Percentiles rank a stretch among this genome's conserved stretches.
phyloP scores from a whole-genome alignment of 2,329 filamentous ascomycete genomes.

The Thielaviopsis punctulata region DNA sequence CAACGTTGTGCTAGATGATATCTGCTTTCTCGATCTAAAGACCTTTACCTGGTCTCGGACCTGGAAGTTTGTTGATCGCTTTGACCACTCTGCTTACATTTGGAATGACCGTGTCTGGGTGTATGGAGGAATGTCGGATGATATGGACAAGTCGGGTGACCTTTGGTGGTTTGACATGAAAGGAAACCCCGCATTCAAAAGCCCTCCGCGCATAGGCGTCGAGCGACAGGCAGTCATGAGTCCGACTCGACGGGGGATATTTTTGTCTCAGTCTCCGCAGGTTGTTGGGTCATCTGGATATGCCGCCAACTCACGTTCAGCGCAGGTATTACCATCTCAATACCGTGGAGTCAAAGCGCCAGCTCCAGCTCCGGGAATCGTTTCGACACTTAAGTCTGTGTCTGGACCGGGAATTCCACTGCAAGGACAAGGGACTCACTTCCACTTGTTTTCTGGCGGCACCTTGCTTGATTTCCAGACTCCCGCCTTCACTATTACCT shows the following conservation, averaged over 20 bases:
- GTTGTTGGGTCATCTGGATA: slow-evolving; percentile 45
- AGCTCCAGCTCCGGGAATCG: slow-evolving; percentile 72
- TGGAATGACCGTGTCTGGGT: slow-evolving; percentile 90
- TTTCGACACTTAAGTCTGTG: slow-evolving; percentile 79
- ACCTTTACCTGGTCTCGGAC: slow-evolving; percentile 95
- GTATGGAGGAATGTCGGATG: slow-evolving; percentile 82
- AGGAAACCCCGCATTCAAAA: slow-evolving; percentile 70
- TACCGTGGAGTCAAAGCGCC: slow-evolving; percentile 47
- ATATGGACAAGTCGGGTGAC: slow-evolving; percentile 93
- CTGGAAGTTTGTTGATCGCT: slow-evolving; percentile 88
- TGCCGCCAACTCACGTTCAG: slow-evolving; percentile 49
- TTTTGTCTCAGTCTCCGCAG: slow-evolving; percentile 27
- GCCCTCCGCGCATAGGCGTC: slow-evolving; percentile 39
- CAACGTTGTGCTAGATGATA: slow-evolving; percentile 83
- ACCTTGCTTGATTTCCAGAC: slow-evolving; percentile 89
- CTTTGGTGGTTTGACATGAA: slow-evolving; percentile 96
- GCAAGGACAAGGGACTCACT: slow-evolving; percentile 82
- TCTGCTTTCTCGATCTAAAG: slow-evolving; percentile 91
- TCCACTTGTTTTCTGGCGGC: slow-evolving; percentile 86
- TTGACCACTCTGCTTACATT: slow-evolving; percentile 89
- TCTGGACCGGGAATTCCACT: slow-evolving; percentile 73
- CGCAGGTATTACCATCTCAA: slow-evolving; percentile 48
- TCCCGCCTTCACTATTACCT: slow-evolving; percentile 70
- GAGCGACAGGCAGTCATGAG: slow-evolving; percentile 28
- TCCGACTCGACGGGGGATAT: slow-evolving; percentile 21